Base-by-base conservation (phyloP, 2,329 filamentous ascomycete genomes). In the Fusarium transvaalense region DNA sequence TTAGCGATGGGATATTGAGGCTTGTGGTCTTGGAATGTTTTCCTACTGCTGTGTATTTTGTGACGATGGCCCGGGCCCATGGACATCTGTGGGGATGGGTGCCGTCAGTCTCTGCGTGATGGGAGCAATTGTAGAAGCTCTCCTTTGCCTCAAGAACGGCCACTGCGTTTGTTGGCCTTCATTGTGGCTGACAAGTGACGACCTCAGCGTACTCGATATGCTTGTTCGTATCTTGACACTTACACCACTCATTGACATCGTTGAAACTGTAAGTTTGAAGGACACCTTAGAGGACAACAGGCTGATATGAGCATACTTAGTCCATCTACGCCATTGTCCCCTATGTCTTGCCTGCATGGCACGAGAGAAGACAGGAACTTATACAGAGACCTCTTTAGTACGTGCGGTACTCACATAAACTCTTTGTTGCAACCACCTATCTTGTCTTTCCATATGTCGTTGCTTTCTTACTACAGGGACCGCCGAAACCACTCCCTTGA, bases 241-340 rank as follows among this genome's bases (percentile, higher is more conserved):
- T 8, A 60, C 66, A 27, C 71, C 74, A 12, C 51, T 75, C 4
- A 41, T 74, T 5, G 72, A 75, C 35, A 6, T 72, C 50, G 61
- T 31, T 9, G 74, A 75, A 47, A 75, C 74, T 43, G 74, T 71
- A 45, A 37, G 61, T 53, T 47, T 19, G 7, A 15, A 19, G 25
- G 6, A 25, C 5, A 15, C 7, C 3, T 32, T 14, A 15, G 9
- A 14, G 23, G n/a, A n/a, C 8, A 10, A 17, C 9, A 13, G 10
- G 21, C 37, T 66, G 12, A 47, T n/a, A 6, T 27, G 7, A 10
- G 21, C 41, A 31, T 17, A 25, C 21, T 12, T 15, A 66, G 64
- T 15, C 17, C 10, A 23, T 57, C 19, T 66, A 64, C 19, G 17
- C 32, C 10, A 19, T 67, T 34, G 25, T 37, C 7, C 52, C 50